Evolutionary conservation across 192 early-diverging fungal species (phyloP).

Genomic region (Podila epicladia): DNA sequence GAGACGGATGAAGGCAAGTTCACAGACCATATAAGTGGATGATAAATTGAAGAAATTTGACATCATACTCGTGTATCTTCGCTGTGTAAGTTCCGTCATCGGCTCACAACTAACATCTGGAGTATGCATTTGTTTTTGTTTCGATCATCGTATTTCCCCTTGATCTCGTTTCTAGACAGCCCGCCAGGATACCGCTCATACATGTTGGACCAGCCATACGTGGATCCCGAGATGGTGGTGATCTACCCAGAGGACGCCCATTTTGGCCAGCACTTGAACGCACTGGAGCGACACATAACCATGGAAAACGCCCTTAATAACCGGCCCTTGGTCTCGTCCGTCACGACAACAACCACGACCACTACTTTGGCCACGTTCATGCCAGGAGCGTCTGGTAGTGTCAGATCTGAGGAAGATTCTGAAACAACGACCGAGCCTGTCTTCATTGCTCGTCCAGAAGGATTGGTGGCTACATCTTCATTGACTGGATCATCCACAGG

Average conservation of each 20-base stretch:
- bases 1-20: conserved; percentile 8
- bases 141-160: not conserved
- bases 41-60: not conserved
- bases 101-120: no score
- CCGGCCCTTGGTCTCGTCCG: not conserved
- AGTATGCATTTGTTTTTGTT: not conserved
- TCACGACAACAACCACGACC: not conserved
- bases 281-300: conserved; percentile 1
- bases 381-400: no score
- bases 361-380: not conserved
- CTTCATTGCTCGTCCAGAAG: no score
- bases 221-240: conserved; percentile 10
- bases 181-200: conserved; percentile 34
- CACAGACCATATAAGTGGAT: not conserved
- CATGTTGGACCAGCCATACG: conserved; percentile 30
- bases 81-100: no score
- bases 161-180: conserved; percentile 10
- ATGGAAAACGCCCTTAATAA: not conserved
- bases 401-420: no score
- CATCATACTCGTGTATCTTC: not conserved
- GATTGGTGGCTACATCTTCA: not conserved
- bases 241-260: conserved; percentile 14
- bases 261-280: not conserved
- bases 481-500: not conserved
- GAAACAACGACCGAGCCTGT: no score